Evolutionary conservation across 345 rosid genomes (phyloP).

Genomic region (Erodium maritimum): DNA sequence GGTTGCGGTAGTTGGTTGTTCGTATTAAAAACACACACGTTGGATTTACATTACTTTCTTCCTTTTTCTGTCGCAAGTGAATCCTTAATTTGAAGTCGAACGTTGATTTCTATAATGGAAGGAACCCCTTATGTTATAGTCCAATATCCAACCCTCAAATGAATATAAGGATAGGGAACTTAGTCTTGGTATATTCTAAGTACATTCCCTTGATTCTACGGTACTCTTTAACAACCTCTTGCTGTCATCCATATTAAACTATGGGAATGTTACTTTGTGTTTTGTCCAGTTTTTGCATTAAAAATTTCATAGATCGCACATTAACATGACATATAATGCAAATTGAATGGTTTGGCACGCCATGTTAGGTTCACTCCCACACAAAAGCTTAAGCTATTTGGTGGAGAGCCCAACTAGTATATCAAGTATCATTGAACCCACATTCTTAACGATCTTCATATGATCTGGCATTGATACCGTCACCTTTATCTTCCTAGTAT

Average conservation of each 20-base stretch:
- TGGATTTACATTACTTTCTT: background rate
- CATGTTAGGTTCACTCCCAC: too few relatives aligned
- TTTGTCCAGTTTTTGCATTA: background rate
- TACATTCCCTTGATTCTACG: background rate
- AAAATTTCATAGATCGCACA: background rate
- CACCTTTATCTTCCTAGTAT: background rate
- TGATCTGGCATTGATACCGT: background rate
- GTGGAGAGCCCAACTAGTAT: too few relatives aligned
- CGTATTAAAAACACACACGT: too few relatives aligned
- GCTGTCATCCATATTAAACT: background rate
- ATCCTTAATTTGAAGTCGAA: background rate
- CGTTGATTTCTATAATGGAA: background rate
- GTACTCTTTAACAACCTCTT: too few relatives aligned
- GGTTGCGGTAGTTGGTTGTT: background rate
- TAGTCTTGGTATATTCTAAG: background rate
- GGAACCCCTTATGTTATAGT: too few relatives aligned
- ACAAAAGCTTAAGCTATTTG: too few relatives aligned
- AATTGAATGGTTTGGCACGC: background rate
- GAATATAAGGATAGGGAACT: too few relatives aligned
- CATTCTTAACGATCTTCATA: background rate
- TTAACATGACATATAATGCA: background rate
- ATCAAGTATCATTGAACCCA: too few relatives aligned
- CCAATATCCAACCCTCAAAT: background rate
- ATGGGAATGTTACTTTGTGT: background rate
- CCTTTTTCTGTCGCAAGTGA: too few relatives aligned